A percentile compares a stretch with the other conserved stretches of the same genome.
These are phyloP conservation scores for Solanum medicagineum DNA, from an alignment of 257 asterid genomes.

Conservation along the genomic window DNA sequence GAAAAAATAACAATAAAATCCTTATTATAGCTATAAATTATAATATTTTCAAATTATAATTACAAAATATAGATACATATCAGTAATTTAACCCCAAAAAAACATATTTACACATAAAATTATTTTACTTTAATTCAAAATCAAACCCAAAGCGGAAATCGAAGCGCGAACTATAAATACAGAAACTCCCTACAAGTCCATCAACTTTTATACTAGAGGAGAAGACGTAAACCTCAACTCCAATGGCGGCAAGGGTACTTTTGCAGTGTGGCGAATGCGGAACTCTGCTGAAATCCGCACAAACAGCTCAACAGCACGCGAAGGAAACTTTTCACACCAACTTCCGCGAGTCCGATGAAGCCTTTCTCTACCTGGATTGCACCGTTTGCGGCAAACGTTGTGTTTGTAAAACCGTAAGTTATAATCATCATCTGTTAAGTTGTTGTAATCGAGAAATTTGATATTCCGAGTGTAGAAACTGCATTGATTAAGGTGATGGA, in stretches of 20 bases:
- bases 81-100: too few species aligned
- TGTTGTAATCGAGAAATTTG: neutral
- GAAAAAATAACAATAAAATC: too few species aligned
- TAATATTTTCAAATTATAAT: too few species aligned
- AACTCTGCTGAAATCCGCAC: slow-evolving; percentile 59
- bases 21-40: too few species aligned
- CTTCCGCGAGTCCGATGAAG: slow-evolving; percentile 73
- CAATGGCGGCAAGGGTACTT: slow-evolving; percentile 52
- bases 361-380: slow-evolving; percentile 67
- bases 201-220: neutral
- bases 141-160: too few species aligned
- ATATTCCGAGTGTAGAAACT: neutral
- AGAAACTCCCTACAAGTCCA: neutral
- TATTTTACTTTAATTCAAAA: too few species aligned
- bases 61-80: too few species aligned
- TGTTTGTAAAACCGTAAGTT: slow-evolving; percentile 67
- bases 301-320: slow-evolving; percentile 88
- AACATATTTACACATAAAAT: too few species aligned
- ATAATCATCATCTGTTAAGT: neutral
- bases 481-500: neutral
- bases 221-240: neutral
- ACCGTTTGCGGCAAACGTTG: slow-evolving; percentile 71
- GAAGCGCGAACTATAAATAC: too few species aligned
- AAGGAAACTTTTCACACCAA: slow-evolving; percentile 63
- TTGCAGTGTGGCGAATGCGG: slow-evolving; percentile 91